Evolutionary conservation across 176 grass and related monocot genomes (phyloP).

Genomic region (Oryza meridionalis): DNA sequence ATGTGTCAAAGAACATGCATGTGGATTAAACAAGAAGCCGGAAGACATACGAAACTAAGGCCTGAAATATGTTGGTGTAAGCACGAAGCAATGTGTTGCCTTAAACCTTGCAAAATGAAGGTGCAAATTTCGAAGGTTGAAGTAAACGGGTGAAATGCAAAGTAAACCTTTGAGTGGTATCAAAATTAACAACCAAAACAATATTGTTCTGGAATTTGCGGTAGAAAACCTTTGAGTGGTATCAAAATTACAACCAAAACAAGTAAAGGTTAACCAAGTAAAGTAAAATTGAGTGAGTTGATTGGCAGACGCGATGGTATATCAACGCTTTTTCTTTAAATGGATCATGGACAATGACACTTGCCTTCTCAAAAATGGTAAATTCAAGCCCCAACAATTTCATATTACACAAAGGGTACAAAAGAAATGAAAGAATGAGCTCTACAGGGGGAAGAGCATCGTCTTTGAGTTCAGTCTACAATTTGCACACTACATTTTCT

Average conservation of each 20-base stretch:
- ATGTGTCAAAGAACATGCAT: conserved; percentile 27
- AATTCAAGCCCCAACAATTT: conserved; percentile 34
- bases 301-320: neutral
- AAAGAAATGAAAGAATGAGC: conserved; percentile 79
- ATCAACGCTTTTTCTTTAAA: neutral
- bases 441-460: conserved; percentile 49
- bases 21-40: conserved; percentile 7
- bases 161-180: no score
- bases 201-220: neutral
- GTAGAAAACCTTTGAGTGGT: neutral
- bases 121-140: neutral
- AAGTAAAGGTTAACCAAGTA: neutral
- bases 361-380: conserved; percentile 38
- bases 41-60: neutral
- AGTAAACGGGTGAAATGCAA: neutral
- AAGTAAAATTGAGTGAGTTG: neutral
- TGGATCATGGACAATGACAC: neutral
- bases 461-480: conserved; percentile 52
- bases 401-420: conserved; percentile 60
- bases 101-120: conserved; percentile 9
- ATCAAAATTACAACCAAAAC: neutral
- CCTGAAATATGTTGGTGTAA: conserved; percentile 29
- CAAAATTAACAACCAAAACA: no score
- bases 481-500: conserved; percentile 51
- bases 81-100: conserved; percentile 43